Base-by-base conservation (phyloP, 768 basidiomycete genomes). In the Boletus reticuloceps region DNA sequence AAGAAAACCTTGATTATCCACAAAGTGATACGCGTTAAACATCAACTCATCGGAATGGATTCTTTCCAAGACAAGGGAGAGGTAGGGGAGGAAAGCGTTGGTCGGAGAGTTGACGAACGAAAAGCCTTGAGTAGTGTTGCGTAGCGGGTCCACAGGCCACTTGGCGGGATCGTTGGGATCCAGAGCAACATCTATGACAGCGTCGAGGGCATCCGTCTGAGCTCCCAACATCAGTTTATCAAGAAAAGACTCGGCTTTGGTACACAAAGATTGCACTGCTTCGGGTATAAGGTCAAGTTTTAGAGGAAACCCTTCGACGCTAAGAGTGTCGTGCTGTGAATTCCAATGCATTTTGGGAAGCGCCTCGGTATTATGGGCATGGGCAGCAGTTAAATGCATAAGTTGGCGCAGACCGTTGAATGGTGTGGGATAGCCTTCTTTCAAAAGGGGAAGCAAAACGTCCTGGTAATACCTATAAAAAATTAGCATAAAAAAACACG, bases 301-400 rank as follows among this genome's bases (percentile, higher is more conserved):
- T 1, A 55, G 20, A 0, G 50, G 50, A 16, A 13, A 19, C 1
- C 44, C 55, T 6, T 56, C 32, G 11, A 56, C 20, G 6, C 45
- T 47, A 14, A 56, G 45, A 1, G 45, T 56, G 3, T 56, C 38
- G 1, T 9, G 45, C 1, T 1, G 1, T 10, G 4, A 14, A 8
- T 56, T 56, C 46, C 46, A 56, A 6, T 56, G 25, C 55, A 56
- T 53, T 6, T 47, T 12, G 0, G 51, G 46, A 16, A 53, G 31
- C 6, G 43, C 48, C 0, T 17, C 1, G 12, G 34, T 4, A 5
- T 41, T 19, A 11, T 36, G 47, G 0, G 46, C 46, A 14, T 53
- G 12, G 2, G 4, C 0, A 19, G 10, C 0, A 0, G 41, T 17
- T 0, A 54, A 27, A 9, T 56, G 55, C 0, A 14, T 42, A 0